phyloP scores from a whole-genome alignment of 2,329 filamentous ascomycete species.

The Phialophora chinensis region DNA sequence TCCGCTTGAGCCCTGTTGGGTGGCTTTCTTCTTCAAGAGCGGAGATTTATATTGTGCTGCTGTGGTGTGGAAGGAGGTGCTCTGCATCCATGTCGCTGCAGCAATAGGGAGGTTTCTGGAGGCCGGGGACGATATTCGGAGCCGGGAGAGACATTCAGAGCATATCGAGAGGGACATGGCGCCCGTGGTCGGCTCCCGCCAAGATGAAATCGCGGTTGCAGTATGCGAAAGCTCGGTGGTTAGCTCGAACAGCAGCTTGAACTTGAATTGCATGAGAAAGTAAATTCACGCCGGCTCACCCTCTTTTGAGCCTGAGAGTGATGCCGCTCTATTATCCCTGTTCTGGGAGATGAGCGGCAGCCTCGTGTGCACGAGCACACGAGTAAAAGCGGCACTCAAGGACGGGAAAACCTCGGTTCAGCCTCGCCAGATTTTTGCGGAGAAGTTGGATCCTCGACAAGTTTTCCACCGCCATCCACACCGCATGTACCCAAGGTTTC shows the following conservation, averaged over 20 bases:
- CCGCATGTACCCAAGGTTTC: background rate
- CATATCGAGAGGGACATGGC: slow-evolving; percentile 35
- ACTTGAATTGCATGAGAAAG: background rate
- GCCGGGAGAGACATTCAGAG: slow-evolving; percentile 33
- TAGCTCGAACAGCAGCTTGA: background rate
- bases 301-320: background rate
- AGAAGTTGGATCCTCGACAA: background rate
- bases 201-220: background rate
- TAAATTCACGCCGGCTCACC: background rate
- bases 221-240: background rate
- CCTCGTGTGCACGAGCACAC: too few relatives aligned
- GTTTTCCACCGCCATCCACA: background rate
- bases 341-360: background rate
- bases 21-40: slow-evolving; percentile 53
- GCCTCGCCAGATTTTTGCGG: background rate
- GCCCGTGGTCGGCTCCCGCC: background rate
- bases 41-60: slow-evolving; percentile 47
- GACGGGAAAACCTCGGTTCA: background rate
- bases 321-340: background rate
- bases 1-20: slow-evolving; percentile 2
- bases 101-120: slow-evolving; percentile 4
- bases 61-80: slow-evolving; percentile 52
- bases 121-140: slow-evolving; percentile 21
- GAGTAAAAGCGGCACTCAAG: background rate
- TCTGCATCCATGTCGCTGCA: slow-evolving; percentile 16